Evolutionary conservation across 176 grass and related monocot species (phyloP), one percentile per base, ranked within the genome.

Genomic region (Aegilops sharonensis): DNA sequence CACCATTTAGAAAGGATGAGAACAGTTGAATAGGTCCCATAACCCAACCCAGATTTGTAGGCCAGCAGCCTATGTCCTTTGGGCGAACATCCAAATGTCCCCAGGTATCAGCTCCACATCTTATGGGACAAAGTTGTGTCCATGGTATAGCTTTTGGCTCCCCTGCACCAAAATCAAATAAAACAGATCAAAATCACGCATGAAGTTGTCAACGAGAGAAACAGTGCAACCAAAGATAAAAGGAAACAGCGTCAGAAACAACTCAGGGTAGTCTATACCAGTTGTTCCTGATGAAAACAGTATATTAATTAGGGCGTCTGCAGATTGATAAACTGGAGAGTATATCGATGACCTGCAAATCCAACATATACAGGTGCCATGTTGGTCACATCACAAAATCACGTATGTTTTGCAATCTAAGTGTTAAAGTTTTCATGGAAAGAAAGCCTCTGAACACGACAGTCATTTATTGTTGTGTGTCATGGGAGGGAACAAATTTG

Each of bases 251-350:
- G 24, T 18, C 21, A 15, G n/a, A 8, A 60, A 36, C 30, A 59
- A 37, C 20, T 61, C 54, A 78, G 47, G 30, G 61, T 69, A 62
- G n/a, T 64, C 3, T 68, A 17, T 90, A 95, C 96, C 96, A 61
- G 96, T 98, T 94, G 96, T 98, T 85, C 96, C 96, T 43, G 96
- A 98, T 89, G 96, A 95, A 94, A 95, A 98, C 39, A 98, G 87
- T 92, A 95, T 91, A 77, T 94, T 98, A 81, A 85, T 95, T 86
- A 92, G 59, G 29, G 82, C 71, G 7, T 92, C 90, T 48, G 69
- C 90, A 29, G 93, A 81, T 79, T 88, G 92, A 82, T 98, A 98
- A 81, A 94, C 78, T 72, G 96, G 71, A 88, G 78, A 86, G 75
- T 94, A 95, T 23, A 74, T 66, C 36, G 84, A 87, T 70, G 86